Evolutionary conservation across 192 early-diverging fungal species (phyloP).

Genomic region (Glomus cerebriforme): DNA sequence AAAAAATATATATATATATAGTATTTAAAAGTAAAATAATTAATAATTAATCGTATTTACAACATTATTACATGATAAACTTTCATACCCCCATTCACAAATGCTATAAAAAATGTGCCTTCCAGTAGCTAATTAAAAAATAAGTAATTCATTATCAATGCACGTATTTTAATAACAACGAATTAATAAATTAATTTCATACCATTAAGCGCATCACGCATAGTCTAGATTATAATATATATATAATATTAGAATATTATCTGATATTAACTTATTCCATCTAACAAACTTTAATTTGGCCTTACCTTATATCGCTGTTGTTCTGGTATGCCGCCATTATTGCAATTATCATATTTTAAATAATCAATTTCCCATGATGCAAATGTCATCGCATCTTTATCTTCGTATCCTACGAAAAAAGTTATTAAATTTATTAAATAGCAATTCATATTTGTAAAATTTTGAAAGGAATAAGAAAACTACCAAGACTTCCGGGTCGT

Average conservation of each 20-base stretch:
- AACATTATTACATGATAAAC: constrained; percentile 18
- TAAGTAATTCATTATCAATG: not conserved
- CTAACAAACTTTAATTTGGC: not conserved
- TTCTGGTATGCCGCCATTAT: constrained; percentile 40
- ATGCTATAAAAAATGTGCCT: constrained; percentile 48
- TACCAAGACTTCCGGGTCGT: constrained; percentile 40
- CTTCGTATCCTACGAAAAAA: constrained; percentile 44
- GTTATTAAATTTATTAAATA: not conserved
- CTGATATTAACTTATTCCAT: not conserved
- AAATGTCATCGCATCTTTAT: constrained; percentile 50
- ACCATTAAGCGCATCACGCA: constrained; percentile 47
- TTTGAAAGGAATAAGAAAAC: not conserved
- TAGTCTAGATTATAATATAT: not conserved
- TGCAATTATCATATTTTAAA: constrained; percentile 66
- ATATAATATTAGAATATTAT: not conserved
- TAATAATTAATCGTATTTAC: constrained; percentile 42
- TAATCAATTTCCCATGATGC: constrained; percentile 62
- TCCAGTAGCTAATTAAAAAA: constrained; percentile 35
- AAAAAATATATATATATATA: not conserved
- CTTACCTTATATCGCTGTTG: constrained; percentile 40
- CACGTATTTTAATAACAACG: not conserved
- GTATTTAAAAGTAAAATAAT: not conserved
- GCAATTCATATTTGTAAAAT: not conserved
- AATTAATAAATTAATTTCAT: not conserved
- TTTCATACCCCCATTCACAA: constrained; percentile 54